Evolutionary conservation across 2,329 filamentous ascomycete species (phyloP).

Genomic region (Emmonsiellopsis sp.): DNA sequence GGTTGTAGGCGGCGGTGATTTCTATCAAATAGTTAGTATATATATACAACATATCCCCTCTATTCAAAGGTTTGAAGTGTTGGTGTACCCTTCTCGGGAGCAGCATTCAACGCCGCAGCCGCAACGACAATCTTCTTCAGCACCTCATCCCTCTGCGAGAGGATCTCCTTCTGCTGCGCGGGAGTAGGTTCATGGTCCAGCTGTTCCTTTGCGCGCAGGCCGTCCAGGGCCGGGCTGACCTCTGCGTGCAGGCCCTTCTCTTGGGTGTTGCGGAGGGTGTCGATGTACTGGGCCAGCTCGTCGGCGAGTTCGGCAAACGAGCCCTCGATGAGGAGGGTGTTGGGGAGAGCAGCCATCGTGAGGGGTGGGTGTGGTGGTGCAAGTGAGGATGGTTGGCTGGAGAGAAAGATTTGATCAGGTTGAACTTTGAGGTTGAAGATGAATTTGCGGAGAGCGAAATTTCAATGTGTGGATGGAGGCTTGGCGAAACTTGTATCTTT

Average conservation of each 20-base stretch:
- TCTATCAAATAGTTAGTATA: constrained; percentile 44
- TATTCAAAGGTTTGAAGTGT: background rate
- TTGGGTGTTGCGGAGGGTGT: constrained; percentile 64
- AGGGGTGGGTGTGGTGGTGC: background rate
- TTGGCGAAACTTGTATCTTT: constrained; percentile 7
- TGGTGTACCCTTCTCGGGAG: constrained; percentile 69
- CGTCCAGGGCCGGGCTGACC: constrained; percentile 59
- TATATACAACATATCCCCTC: constrained; percentile 3
- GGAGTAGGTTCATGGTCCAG: constrained; percentile 42
- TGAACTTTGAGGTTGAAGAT: background rate
- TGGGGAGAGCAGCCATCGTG: constrained; percentile 51
- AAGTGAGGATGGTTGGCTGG: background rate
- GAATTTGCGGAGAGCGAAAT: constrained; percentile 4
- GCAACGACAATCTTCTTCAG: constrained; percentile 83
- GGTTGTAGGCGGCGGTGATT: constrained; percentile 91
- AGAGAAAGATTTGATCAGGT: background rate
- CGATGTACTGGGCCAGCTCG: constrained; percentile 92
- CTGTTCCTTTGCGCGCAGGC: constrained; percentile 46
- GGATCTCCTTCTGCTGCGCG: constrained; percentile 17
- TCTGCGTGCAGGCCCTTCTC: constrained; percentile 49
- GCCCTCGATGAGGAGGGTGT: constrained; percentile 72
- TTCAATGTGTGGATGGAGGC: constrained; percentile 9
- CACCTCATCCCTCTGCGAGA: constrained; percentile 66
- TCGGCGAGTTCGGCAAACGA: constrained; percentile 84
- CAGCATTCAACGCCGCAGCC: constrained; percentile 66